A percentile compares a stretch with the other conserved stretches of the same genome.
Conservation (phyloP, 148 eudicot genomes). For the Polygonum aviculare region DNA sequence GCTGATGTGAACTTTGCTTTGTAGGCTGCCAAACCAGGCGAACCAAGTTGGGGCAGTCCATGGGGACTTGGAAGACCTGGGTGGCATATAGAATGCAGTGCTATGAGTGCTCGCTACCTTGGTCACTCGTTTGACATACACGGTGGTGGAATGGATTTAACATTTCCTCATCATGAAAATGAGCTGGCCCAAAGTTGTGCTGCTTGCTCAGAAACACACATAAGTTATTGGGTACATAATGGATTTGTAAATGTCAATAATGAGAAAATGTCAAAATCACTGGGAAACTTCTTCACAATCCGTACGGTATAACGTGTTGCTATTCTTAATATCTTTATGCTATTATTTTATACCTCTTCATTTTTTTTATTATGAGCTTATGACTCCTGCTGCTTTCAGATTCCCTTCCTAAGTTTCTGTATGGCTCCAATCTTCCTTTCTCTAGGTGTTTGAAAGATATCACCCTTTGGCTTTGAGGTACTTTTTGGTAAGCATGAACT, state of each 20-base stretch:
- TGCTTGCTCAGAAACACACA: slow-evolving; percentile 61
- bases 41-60: slow-evolving; percentile 80
- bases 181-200: slow-evolving; percentile 96
- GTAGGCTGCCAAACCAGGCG: slow-evolving; percentile 88
- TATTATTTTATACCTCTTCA: background rate
- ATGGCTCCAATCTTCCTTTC: background rate
- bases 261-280: slow-evolving; percentile 86
- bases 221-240: slow-evolving; percentile 80
- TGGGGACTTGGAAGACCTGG: slow-evolving; percentile 99
- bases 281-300: slow-evolving; percentile 75
- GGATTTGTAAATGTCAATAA: slow-evolving; percentile 74
- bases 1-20: background rate
- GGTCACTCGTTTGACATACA: slow-evolving; percentile 70
- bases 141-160: slow-evolving; percentile 91
- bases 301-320: slow-evolving; percentile 50
- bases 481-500: slow-evolving; percentile 68
- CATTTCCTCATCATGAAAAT: slow-evolving; percentile 91
- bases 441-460: slow-evolving; percentile 59
- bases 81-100: slow-evolving; percentile 99
- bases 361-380: background rate
- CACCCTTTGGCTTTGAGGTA: slow-evolving; percentile 90
- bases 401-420: background rate
- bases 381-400: background rate
- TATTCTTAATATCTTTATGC: background rate
- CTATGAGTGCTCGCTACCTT: slow-evolving; percentile 82